phyloP scores from a whole-genome alignment of 2,329 filamentous ascomycete genomes.

The Torrubiella hemipterigena region DNA sequence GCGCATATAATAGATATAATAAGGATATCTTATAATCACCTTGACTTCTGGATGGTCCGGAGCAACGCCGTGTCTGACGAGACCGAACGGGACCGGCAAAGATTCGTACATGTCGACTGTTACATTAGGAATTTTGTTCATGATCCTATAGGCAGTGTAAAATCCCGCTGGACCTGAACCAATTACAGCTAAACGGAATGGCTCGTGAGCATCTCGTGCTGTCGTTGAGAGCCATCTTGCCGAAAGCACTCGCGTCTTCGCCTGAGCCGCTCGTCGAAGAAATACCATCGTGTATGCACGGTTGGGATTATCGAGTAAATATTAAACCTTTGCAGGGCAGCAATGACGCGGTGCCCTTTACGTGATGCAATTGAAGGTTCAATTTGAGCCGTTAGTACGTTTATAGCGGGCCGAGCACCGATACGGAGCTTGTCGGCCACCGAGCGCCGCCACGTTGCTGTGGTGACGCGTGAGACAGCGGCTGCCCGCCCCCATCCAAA shows the following conservation, averaged over 20 bases:
- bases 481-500: no score
- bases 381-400: no score
- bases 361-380: no score
- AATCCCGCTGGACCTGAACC: constrained; percentile 94
- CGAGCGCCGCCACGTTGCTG: no score
- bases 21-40: constrained; percentile 34
- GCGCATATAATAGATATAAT: neutral
- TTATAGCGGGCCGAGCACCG: no score
- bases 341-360: no score
- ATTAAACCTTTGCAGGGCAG: no score
- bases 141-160: constrained; percentile 79
- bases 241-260: neutral
- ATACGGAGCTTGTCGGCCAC: no score
- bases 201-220: constrained; percentile 24
- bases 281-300: no score
- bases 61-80: constrained; percentile 91
- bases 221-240: neutral
- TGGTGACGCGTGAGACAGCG: no score
- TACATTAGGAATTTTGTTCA: constrained; percentile 60
- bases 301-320: no score
- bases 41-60: constrained; percentile 98
- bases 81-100: constrained; percentile 80
- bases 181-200: constrained; percentile 73
- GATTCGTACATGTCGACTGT: constrained; percentile 94
- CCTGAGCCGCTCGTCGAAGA: neutral